Percentiles rank a stretch among this genome's conserved stretches.
phyloP scores from a whole-genome alignment of 371 early-diverging fungal genomes.

The Apophysomyces elegans region DNA sequence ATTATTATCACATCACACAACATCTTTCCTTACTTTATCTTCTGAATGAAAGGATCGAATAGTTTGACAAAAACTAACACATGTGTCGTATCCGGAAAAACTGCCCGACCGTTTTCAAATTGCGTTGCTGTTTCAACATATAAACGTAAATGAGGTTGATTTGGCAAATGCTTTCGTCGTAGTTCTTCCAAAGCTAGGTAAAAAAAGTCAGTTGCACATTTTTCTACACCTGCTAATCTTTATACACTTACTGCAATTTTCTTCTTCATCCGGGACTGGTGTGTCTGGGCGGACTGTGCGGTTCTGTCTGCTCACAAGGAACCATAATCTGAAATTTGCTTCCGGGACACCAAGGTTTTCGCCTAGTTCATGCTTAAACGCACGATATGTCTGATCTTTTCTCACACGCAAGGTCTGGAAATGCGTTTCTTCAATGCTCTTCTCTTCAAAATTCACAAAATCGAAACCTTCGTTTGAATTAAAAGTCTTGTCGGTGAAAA shows the following conservation, averaged over 20 bases:
- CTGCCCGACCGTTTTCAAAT: constrained; percentile 19
- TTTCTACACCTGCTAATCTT: background rate
- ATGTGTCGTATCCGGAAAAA: constrained; percentile 18
- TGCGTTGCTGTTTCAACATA: constrained; percentile 25
- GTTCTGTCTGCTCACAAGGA: constrained; percentile 87
- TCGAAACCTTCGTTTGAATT: constrained; percentile 82
- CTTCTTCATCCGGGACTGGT: constrained; percentile 16
- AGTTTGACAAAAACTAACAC: constrained; percentile 32
- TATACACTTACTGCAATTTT: constrained; percentile 1
- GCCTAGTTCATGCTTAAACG: constrained; percentile 31
- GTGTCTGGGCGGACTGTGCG: constrained; percentile 86
- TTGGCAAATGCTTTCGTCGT: constrained; percentile 20
- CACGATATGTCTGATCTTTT: constrained; percentile 42
- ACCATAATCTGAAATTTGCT: constrained; percentile 82
- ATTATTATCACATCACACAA: background rate
- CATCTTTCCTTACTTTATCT: constrained; percentile 22
- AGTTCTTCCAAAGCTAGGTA: constrained; percentile 29
- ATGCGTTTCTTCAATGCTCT: constrained; percentile 19
- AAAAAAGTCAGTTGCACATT: constrained; percentile 14
- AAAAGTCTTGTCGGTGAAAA: constrained; percentile 71
- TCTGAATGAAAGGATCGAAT: constrained; percentile 26
- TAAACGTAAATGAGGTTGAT: constrained; percentile 23
- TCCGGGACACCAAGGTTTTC: constrained; percentile 40
- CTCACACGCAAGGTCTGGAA: constrained; percentile 24
- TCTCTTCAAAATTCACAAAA: constrained; percentile 52